Percentiles rank a stretch among this genome's conserved stretches.
Evolutionary conservation across 495 filamentous ascomycete species (phyloP).

Genomic region (Talaromyces proteolyticus): DNA sequence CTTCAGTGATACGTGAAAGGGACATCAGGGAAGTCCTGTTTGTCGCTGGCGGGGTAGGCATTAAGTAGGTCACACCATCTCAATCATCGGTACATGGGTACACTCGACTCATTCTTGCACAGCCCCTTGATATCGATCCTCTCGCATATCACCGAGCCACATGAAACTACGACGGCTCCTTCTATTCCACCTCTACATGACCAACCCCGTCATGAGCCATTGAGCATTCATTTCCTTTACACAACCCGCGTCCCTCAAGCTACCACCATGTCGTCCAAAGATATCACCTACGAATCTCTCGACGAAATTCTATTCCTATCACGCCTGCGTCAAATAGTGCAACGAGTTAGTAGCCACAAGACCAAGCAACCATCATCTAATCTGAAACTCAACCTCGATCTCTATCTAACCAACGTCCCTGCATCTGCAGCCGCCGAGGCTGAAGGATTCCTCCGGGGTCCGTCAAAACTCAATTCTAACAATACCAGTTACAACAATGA

Average conservation of each 20-base stretch:
- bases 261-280: neutral
- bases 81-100: neutral
- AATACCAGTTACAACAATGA: neutral
- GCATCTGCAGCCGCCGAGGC: neutral
- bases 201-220: neutral
- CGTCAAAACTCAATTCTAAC: conserved; percentile 27
- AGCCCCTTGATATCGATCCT: conserved; percentile 57
- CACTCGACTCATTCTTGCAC: neutral
- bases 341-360: too few relatives aligned
- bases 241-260: conserved; percentile 31
- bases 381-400: conserved; percentile 25
- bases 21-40: conserved; percentile 56
- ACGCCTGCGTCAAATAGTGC: conserved; percentile 37
- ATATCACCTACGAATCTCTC: conserved; percentile 40
- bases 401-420: conserved; percentile 31
- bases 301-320: conserved; percentile 58
- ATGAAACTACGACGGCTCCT: neutral
- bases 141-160: conserved; percentile 28
- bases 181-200: conserved; percentile 13
- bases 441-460: neutral
- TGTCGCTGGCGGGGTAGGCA: conserved; percentile 77
- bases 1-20: conserved; percentile 24
- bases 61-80: conserved; percentile 50
- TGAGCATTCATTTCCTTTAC: conserved; percentile 38
- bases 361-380: conserved; percentile 16